These are phyloP conservation scores for Endoconidiophora laricicola DNA, from an alignment of 2,329 filamentous ascomycete genomes.

Conservation along the genomic window DNA sequence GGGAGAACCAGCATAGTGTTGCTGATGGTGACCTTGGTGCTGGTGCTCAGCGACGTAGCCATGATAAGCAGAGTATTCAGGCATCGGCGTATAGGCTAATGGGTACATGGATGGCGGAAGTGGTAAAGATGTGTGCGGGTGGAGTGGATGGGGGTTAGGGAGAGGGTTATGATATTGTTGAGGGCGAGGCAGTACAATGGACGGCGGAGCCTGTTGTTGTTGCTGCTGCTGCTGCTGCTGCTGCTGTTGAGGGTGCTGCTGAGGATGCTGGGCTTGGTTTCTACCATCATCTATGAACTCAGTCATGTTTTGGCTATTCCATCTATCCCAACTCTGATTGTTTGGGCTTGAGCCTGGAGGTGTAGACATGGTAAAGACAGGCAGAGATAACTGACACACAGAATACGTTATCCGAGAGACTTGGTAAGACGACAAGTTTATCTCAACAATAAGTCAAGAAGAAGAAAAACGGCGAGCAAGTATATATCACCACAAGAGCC, in stretches of 20 bases:
- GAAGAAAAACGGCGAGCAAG: not conserved
- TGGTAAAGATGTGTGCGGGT: not conserved
- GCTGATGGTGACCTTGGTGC: not conserved
- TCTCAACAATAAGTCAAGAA: not conserved
- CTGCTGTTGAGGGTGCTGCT: conserved; percentile 21
- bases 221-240: conserved; percentile 29
- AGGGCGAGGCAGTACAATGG: no score
- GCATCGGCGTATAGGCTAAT: not conserved
- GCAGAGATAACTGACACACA: not conserved
- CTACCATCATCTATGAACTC: no score
- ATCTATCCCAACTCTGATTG: conserved; percentile 36
- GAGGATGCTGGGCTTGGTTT: conserved; percentile 23
- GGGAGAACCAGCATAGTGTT: not conserved
- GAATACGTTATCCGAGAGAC: not conserved
- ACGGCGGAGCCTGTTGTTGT: conserved; percentile 6
- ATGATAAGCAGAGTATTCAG: not conserved
- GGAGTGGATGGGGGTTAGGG: not conserved
- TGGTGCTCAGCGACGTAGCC: not conserved
- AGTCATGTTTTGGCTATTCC: conserved; percentile 20
- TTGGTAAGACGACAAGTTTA: not conserved
- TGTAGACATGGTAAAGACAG: not conserved
- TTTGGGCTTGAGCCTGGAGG: not conserved
- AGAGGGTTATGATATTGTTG: not conserved
- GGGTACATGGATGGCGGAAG: not conserved
- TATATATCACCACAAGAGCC: not conserved